These are phyloP conservation scores for Stephanodiscus triporus DNA, from an alignment of 108 stramenopile species.

Conservation along the genomic window DNA sequence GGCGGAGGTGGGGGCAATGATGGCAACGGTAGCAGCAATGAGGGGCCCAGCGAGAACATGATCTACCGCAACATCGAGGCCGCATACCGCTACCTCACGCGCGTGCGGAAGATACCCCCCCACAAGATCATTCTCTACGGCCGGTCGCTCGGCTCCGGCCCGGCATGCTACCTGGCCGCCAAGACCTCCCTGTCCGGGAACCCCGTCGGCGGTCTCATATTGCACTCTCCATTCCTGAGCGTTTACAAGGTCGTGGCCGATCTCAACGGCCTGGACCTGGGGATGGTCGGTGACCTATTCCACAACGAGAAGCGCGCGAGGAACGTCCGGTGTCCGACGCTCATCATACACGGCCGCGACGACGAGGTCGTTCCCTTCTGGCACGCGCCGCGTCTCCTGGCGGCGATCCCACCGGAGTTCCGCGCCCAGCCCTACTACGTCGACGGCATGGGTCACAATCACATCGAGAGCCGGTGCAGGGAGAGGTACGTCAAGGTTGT, in stretches of 20 bases:
- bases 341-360: constrained; percentile 75
- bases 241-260: constrained; percentile 56
- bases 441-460: constrained; percentile 71
- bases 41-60: constrained; percentile 50
- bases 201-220: constrained; percentile 66
- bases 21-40: neutral
- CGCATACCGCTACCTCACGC: constrained; percentile 36
- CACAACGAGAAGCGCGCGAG: constrained; percentile 54
- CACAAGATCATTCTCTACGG: constrained; percentile 59
- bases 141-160: constrained; percentile 67
- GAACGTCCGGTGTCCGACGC: constrained; percentile 65
- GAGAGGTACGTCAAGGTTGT: constrained; percentile 29
- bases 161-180: constrained; percentile 73
- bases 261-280: constrained; percentile 34
- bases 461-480: constrained; percentile 58
- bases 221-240: constrained; percentile 61
- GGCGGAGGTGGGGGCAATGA: neutral
- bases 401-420: constrained; percentile 55
- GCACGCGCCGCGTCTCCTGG: constrained; percentile 70
- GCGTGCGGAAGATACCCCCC: constrained; percentile 38
- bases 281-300: constrained; percentile 51
- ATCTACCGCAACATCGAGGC: constrained; percentile 57
- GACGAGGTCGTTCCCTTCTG: constrained; percentile 85
- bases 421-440: constrained; percentile 74
- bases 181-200: constrained; percentile 54